phyloP scores from a whole-genome alignment of 2,329 filamentous ascomycete genomes.

The Parastagonospora avenae region DNA sequence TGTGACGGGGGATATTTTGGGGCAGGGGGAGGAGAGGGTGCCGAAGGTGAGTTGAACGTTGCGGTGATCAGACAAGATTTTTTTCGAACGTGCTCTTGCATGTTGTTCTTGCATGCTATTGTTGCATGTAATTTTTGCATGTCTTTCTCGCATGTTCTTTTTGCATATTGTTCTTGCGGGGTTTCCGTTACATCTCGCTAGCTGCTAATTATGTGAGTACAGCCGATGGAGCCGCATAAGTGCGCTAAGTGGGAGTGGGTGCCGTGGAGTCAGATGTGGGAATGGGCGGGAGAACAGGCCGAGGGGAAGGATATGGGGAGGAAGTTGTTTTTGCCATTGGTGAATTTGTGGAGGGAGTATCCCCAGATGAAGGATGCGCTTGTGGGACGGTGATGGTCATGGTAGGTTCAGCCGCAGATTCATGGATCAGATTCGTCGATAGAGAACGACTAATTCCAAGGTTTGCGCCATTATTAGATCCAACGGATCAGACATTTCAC shows the following conservation, averaged over 20 bases:
- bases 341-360: conserved; percentile 50
- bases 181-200: too few species aligned
- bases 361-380: conserved; percentile 34
- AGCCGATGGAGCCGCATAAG: conserved; percentile 57
- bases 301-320: conserved; percentile 32
- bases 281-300: conserved; percentile 42
- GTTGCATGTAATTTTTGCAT: too few species aligned
- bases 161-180: too few species aligned
- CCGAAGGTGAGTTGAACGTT: conserved; percentile 56
- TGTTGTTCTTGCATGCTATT: background rate
- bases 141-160: background rate
- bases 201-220: background rate
- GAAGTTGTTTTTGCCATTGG: conserved; percentile 55
- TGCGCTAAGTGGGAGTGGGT: conserved; percentile 62
- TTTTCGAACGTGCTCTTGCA: conserved; percentile 3
- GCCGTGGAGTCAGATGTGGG: conserved; percentile 54
- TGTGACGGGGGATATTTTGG: conserved; percentile 59
- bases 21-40: conserved; percentile 54
- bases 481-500: too few species aligned
- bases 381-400: conserved; percentile 9
- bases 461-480: too few species aligned
- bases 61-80: conserved; percentile 2
- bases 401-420: too few species aligned
- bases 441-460: background rate
- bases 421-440: too few species aligned